Conservation (phyloP, 495 filamentous ascomycete genomes). For the Tuber melanosporum region DNA sequence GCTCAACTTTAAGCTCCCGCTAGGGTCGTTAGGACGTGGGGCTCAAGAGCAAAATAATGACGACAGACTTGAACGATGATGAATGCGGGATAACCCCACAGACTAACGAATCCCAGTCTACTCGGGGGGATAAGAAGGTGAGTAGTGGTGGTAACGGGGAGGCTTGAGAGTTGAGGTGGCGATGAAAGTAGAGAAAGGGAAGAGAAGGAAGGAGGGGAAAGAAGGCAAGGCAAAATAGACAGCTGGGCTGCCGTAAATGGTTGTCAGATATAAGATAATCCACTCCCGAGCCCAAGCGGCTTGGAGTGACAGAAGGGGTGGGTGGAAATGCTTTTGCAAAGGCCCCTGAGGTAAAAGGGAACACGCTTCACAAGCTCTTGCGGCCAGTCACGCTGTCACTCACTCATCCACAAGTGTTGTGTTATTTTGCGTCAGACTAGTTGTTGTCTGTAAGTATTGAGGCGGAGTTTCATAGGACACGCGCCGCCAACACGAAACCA, state of each 20-base stretch:
- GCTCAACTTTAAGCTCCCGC: neutral
- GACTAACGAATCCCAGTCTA: neutral
- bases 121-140: neutral
- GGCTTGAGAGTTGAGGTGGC: neutral
- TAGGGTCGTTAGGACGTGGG: neutral
- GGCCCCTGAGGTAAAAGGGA: neutral
- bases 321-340: constrained; percentile 1
- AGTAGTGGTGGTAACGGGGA: neutral
- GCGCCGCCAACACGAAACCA: neutral
- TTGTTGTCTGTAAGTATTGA: neutral
- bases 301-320: neutral
- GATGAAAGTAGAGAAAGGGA: neutral
- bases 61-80: neutral
- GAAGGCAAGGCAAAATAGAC: neutral
- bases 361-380: constrained; percentile 3
- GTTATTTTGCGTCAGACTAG: neutral
- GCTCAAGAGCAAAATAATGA: neutral
- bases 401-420: neutral
- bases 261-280: neutral
- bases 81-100: neutral
- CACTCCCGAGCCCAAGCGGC: neutral
- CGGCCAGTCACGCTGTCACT: constrained; percentile 3
- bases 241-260: neutral
- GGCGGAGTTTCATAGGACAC: neutral
- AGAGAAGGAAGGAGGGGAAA: neutral